Conservation (phyloP, 805 yeast genomes). For the Schizosaccharomyces cryophilus region DNA sequence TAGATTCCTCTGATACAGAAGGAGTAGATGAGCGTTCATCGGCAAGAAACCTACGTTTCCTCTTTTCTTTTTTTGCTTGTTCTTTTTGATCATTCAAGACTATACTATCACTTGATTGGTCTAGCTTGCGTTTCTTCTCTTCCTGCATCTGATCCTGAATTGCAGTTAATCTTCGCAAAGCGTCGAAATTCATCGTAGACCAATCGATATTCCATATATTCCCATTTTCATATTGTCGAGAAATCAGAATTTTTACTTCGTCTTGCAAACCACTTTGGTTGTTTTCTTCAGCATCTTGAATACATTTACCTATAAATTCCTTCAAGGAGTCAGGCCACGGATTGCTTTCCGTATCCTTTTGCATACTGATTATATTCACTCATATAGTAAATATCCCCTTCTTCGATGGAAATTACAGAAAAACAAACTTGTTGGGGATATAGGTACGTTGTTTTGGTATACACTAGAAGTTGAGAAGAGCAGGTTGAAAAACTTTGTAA, state of each 20-base stretch:
- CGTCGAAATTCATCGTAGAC: slow-evolving; percentile 12
- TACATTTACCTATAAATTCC: slow-evolving; percentile 25
- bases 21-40: background rate
- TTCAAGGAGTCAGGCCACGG: slow-evolving; percentile 33
- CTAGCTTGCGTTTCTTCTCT: slow-evolving; percentile 8
- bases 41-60: background rate
- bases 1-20: background rate
- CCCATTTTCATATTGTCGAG: slow-evolving; percentile 22
- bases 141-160: slow-evolving; percentile 16
- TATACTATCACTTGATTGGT: background rate
- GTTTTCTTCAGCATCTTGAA: slow-evolving; percentile 15
- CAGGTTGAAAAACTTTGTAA: no score
- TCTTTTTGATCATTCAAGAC: background rate
- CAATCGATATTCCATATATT: slow-evolving; percentile 29
- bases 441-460: no score
- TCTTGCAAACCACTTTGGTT: background rate
- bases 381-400: background rate
- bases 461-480: no score
- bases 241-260: slow-evolving; percentile 21
- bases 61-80: background rate
- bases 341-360: background rate
- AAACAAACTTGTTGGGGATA: no score
- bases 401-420: background rate
- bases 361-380: background rate
- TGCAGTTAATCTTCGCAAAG: background rate